Evolutionary conservation across 352 stramenopile genomes (phyloP).

Genomic region (Thraustotheca clavata): DNA sequence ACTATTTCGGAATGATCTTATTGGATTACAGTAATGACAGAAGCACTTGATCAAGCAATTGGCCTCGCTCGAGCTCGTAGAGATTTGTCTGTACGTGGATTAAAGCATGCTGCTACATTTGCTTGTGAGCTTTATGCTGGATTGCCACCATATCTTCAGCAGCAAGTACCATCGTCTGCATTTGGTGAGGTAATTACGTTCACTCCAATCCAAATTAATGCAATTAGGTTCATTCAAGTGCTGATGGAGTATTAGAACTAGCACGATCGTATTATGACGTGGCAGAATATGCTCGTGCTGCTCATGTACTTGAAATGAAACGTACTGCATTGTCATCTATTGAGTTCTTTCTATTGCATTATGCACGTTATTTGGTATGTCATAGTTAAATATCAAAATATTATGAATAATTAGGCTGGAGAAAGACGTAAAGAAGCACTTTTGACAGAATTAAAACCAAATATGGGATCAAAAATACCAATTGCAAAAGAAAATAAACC

Average conservation of each 20-base stretch:
- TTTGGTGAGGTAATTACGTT: conserved; percentile 30
- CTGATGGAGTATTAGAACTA: conserved; percentile 36
- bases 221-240: conserved; percentile 26
- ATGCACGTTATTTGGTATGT: conserved; percentile 61
- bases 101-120: conserved; percentile 64
- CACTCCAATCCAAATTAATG: background rate
- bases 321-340: conserved; percentile 21
- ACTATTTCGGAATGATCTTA: no score
- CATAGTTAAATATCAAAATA: background rate
- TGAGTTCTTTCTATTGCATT: conserved; percentile 62
- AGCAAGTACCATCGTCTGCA: background rate
- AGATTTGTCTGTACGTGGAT: conserved; percentile 41
- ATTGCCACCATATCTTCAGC: conserved; percentile 34
- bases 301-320: conserved; percentile 40
- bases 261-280: conserved; percentile 59
- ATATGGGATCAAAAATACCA: conserved; percentile 13
- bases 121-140: conserved; percentile 67
- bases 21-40: background rate
- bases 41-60: background rate
- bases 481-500: conserved; percentile 30
- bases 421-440: conserved; percentile 78
- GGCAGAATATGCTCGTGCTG: conserved; percentile 62
- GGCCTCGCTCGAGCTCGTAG: background rate
- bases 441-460: conserved; percentile 51
- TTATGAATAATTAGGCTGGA: conserved; percentile 34